Evolutionary conservation across 345 rosid species (phyloP), one percentile per base, ranked within the genome.

Genomic region (Salix arbutifolia): DNA sequence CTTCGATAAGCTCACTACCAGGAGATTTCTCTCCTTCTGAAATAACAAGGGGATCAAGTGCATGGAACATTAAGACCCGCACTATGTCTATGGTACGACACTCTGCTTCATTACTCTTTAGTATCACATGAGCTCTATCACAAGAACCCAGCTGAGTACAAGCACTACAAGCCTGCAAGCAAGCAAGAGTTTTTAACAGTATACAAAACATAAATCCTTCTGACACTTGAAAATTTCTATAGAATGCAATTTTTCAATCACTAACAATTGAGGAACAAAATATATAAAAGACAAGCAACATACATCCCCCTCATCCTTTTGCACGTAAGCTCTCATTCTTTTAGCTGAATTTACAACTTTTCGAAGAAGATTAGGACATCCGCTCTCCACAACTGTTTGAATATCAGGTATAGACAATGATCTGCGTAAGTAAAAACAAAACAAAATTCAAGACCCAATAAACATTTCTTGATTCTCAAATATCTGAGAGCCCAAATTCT

Each of bases 81-180:
- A 93, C 89, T 38, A 96, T 87, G 81, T 96, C 99, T 66, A 96
- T 88, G 1, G 99, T 96, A 1, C 97, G 89, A 56, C 97, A 91
- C 80, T 83, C 86, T 70, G 85, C 87, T 84, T 92, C 99, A 28
- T 87, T 71, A 16, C 86, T 91, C 81, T 93, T 90, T 1, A 92
- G 79, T 60, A 87, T 82, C 81, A 91, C 90, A 65, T 91, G 91
- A 74, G 99, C 99, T 82, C 91, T 90, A 77, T 96, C 99, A 85
- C 99, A 96, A 13, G 96, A 90, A 53, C 89, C 85, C 69, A 94
- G 92, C 42, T 90, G 84, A 83, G 86, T 90, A 89, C 99, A 96
- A 69, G 83, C 77, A 80, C 94, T 74, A 70, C 99, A 96, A 83
- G 88, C 95, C 99, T 93, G 85, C 48, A 70, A 42, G 40, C 76